Evolutionary conservation across 2,329 filamentous ascomycete genomes (phyloP).

Genomic region (Canariomyces notabilis): DNA sequence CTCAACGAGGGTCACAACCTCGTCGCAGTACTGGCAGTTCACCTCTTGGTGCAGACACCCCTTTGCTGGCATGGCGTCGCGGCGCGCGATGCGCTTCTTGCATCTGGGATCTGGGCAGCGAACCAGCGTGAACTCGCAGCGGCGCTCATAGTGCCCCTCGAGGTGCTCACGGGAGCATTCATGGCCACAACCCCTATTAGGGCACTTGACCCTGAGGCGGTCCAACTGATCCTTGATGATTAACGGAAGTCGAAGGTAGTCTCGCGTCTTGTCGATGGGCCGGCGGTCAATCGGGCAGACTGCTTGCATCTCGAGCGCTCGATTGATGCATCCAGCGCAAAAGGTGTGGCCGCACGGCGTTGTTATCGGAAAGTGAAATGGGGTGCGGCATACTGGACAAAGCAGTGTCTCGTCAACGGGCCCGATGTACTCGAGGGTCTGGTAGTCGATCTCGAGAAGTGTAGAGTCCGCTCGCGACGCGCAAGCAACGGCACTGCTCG

Average conservation of each 20-base stretch:
- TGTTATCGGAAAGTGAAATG: constrained; percentile 56
- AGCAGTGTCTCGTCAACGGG: constrained; percentile 33
- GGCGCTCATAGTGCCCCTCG: constrained; percentile 50
- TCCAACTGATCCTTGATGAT: constrained; percentile 56
- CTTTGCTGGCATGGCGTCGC: constrained; percentile 42
- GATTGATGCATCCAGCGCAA: constrained; percentile 52
- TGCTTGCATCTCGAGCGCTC: constrained; percentile 38
- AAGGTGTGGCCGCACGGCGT: constrained; percentile 62
- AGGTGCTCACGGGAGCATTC: constrained; percentile 50
- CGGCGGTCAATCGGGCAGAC: constrained; percentile 57
- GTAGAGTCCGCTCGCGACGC: constrained; percentile 7
- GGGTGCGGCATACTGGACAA: constrained; percentile 49
- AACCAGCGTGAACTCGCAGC: constrained; percentile 52
- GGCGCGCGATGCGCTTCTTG: constrained; percentile 45
- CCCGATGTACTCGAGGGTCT: constrained; percentile 30
- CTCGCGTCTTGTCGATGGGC: constrained; percentile 31
- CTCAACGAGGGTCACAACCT: constrained; percentile 43
- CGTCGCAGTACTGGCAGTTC: constrained; percentile 51
- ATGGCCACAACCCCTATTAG: constrained; percentile 50
- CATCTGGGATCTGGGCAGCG: constrained; percentile 52
- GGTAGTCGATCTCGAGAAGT: constrained; percentile 29
- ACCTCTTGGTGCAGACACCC: constrained; percentile 51
- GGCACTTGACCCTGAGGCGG: constrained; percentile 53
- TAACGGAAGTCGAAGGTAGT: constrained; percentile 35
- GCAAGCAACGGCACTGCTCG: constrained; percentile 2